Base-by-base conservation (phyloP, 1,139 yeast species). In the Suhomyces bribrorum region DNA sequence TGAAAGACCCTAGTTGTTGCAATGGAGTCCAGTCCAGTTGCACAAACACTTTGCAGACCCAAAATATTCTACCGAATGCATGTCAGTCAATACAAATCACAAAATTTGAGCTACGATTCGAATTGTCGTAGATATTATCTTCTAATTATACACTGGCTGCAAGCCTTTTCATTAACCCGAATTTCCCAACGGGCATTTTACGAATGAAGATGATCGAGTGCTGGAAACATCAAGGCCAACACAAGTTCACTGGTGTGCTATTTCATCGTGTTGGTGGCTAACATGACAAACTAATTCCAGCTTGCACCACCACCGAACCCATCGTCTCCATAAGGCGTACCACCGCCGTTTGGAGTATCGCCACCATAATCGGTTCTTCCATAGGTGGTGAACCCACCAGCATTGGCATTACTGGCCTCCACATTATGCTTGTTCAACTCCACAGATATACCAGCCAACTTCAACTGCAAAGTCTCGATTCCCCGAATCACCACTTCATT, bases 401-500 rank as follows among this genome's bases (percentile, higher is more conserved):
- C 57, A 18, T 50, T 50, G 9, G 73, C 70, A 41, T 61, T 64
- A 47, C 70, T 71, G 37, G 73, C 76, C 49, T 73, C 79, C 36
- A 75, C 77, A 34, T 69, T 67, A 41, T 75, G 81, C 60, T 77
- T 77, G 50, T 84, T 86, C 44, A 92, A 69, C 47, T 92, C 95
- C 57, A 86, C 79, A 35, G 92, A 81, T 41, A 92, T 83, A 43
- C 88, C 87, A 5, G 97, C 98, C 37, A 94, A 79, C 64, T 92
- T 92, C 64, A 83, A 83, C 62, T 89, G 96, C 51, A 92, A 69
- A 18, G 90, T 88, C 38, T 79, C 82, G 47, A 94, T 81, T 36
- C 96, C 89, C 54, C 90, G 80, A 34, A 81, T 66, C 16, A 92
- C 88, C 30, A 92, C 96, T 48, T 88, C 95, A 56, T 89, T 86